These are phyloP conservation scores for Trametes coccinea DNA, from an alignment of 768 basidiomycete species.

Conservation along the genomic window DNA sequence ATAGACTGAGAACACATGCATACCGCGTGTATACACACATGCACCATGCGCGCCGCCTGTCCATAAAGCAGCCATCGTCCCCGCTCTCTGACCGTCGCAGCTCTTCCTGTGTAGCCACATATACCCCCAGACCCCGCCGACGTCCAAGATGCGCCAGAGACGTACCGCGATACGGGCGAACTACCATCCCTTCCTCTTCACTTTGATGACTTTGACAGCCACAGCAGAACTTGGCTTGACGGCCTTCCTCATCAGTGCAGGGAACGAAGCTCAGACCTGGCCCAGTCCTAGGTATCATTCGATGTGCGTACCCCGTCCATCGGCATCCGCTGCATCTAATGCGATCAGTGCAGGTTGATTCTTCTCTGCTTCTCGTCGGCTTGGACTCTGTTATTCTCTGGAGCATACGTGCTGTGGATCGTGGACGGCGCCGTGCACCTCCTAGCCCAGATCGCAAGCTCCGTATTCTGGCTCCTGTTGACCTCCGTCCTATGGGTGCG, in stretches of 20 bases:
- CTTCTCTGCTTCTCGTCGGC: conserved; percentile 31
- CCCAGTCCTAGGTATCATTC: conserved; percentile 63
- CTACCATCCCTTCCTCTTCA: conserved; percentile 38
- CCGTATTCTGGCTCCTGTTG: conserved; percentile 68
- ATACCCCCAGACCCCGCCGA: conserved; percentile 10
- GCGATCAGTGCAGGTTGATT: conserved; percentile 38
- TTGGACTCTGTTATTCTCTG: conserved; percentile 75
- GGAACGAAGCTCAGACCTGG: conserved; percentile 64
- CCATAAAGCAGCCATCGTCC: neutral
- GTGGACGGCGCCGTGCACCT: conserved; percentile 64
- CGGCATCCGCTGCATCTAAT: conserved; percentile 12
- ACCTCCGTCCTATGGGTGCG: conserved; percentile 70
- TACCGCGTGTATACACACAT: conserved; percentile 21
- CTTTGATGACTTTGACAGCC: conserved; percentile 63
- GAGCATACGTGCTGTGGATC: conserved; percentile 72
- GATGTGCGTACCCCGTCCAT: conserved; percentile 44
- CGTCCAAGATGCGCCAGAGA: conserved; percentile 19
- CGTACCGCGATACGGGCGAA: conserved; percentile 18
- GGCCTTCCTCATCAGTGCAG: conserved; percentile 69
- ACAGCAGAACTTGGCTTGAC: conserved; percentile 76
- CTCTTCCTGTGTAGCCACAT: conserved; percentile 11
- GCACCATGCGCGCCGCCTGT: conserved; percentile 8
- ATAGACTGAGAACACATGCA: conserved; percentile 10
- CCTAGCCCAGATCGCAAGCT: conserved; percentile 77
- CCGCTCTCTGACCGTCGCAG: neutral